phyloP scores from a whole-genome alignment of 495 filamentous ascomycete species.

The Pyrenula massariospora region DNA sequence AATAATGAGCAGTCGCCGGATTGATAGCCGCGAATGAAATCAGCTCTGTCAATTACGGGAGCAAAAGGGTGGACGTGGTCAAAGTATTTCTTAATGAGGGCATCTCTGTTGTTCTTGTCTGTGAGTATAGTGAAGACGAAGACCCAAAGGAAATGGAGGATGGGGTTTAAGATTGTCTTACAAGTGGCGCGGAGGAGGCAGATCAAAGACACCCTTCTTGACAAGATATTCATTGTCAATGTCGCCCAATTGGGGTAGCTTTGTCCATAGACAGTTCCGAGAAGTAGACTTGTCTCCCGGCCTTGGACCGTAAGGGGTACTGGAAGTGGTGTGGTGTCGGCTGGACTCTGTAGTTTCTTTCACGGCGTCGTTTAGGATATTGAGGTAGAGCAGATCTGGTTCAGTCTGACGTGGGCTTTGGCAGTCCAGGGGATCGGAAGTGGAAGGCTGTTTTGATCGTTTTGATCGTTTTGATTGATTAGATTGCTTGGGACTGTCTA shows the following conservation, averaged over 20 bases:
- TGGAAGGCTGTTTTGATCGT: not conserved
- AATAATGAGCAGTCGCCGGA: slow-evolving; percentile 7
- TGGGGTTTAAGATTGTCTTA: slow-evolving; percentile 3
- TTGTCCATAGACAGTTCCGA: slow-evolving; percentile 5
- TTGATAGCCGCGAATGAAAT: slow-evolving; percentile 6
- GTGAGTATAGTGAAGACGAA: slow-evolving; percentile 7
- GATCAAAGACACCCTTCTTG: slow-evolving; percentile 9
- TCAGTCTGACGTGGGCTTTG: slow-evolving; percentile 8
- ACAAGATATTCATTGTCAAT: slow-evolving; percentile 9
- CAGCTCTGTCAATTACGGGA: slow-evolving; percentile 9
- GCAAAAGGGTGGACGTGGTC: slow-evolving; percentile 9
- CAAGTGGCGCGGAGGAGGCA: slow-evolving; percentile 6
- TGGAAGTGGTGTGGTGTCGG: slow-evolving; percentile 1
- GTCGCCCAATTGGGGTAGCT: slow-evolving; percentile 8
- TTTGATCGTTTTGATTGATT: not conserved
- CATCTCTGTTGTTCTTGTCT: slow-evolving; percentile 4
- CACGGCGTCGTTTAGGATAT: slow-evolving; percentile 7
- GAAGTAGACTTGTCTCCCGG: not conserved
- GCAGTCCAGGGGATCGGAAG: not conserved
- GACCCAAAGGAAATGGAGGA: slow-evolving; percentile 5
- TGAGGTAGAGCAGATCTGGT: slow-evolving; percentile 8
- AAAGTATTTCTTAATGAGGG: slow-evolving; percentile 10
- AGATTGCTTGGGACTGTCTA: not conserved
- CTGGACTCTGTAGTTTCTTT: slow-evolving; percentile 8
- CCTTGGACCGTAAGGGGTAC: not conserved